These are phyloP conservation scores for Leishmania turanica DNA, from an alignment of 208 protist species.

Conservation along the genomic window DNA sequence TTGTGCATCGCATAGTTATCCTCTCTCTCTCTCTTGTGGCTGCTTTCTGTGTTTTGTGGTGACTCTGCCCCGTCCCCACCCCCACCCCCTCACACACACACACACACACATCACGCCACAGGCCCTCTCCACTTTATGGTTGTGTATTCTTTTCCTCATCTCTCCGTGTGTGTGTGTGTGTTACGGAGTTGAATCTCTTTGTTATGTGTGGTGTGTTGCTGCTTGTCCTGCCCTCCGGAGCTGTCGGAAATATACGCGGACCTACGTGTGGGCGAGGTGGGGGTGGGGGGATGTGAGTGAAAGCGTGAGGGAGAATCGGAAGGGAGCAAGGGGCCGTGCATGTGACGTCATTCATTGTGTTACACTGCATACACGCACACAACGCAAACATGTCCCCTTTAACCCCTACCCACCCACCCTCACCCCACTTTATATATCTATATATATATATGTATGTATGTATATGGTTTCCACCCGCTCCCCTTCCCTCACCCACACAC, in stretches of 20 bases:
- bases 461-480: not conserved
- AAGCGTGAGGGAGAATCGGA: not conserved
- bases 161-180: not conserved
- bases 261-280: not conserved
- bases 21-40: not conserved
- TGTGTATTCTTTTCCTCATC: no score
- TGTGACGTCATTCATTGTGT: no score
- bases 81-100: not conserved
- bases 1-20: constrained; percentile 9
- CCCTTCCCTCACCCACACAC: not conserved
- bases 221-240: no score
- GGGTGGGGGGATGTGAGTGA: not conserved
- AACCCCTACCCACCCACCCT: no score
- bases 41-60: not conserved
- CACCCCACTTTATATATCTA: no score
- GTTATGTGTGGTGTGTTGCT: no score
- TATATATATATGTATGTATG: no score
- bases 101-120: not conserved
- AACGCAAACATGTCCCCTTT: not conserved
- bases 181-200: not conserved
- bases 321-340: not conserved
- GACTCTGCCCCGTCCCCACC: not conserved
- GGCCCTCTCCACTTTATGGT: no score
- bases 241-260: not conserved
- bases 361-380: no score